Evolutionary conservation across 1,284 basidiomycete species (phyloP).

Genomic region (Trichosporon inkin): DNA sequence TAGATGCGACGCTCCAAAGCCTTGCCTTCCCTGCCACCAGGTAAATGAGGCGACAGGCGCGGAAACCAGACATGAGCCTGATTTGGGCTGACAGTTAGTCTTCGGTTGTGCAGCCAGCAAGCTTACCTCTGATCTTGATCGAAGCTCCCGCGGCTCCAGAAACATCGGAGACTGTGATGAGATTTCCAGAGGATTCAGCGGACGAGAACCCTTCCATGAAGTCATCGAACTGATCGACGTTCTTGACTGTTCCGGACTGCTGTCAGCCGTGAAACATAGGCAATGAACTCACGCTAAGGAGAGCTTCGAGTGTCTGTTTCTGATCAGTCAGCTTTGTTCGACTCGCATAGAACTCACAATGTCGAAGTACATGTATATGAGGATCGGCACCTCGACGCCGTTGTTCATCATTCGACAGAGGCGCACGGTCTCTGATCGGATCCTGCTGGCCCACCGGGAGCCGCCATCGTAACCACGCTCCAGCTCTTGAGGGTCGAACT

Average conservation of each 20-base stretch:
- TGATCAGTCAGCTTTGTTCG: not conserved
- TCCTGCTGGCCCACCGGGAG: not conserved
- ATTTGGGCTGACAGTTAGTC: slow-evolving; percentile 10
- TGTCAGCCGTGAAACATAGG: not conserved
- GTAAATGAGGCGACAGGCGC: slow-evolving; percentile 20
- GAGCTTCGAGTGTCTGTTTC: slow-evolving; percentile 3
- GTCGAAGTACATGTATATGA: slow-evolving; percentile 27
- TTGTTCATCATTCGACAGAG: slow-evolving; percentile 3
- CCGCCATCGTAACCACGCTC: slow-evolving; percentile 18
- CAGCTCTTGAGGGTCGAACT: slow-evolving; percentile 27
- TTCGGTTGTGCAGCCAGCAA: accelerated
- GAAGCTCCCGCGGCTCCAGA: slow-evolving; percentile 57
- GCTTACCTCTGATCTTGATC: slow-evolving; percentile 27
- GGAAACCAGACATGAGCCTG: slow-evolving; percentile 12
- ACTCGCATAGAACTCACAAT: slow-evolving; percentile 20
- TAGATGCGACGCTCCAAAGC: not conserved
- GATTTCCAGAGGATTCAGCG: slow-evolving; percentile 46
- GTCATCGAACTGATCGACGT: slow-evolving; percentile 20
- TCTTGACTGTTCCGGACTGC: slow-evolving; percentile 9
- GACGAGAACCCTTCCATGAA: slow-evolving; percentile 30
- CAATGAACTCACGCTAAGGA: not conserved
- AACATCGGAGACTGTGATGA: slow-evolving; percentile 57
- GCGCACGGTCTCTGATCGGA: slow-evolving; percentile 8
- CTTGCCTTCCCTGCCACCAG: slow-evolving; percentile 20
- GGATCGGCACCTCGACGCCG: slow-evolving; percentile 6